These are phyloP conservation scores for Magnaporthales sp. DNA, from an alignment of 2,329 filamentous ascomycete species.

Conservation along the genomic window DNA sequence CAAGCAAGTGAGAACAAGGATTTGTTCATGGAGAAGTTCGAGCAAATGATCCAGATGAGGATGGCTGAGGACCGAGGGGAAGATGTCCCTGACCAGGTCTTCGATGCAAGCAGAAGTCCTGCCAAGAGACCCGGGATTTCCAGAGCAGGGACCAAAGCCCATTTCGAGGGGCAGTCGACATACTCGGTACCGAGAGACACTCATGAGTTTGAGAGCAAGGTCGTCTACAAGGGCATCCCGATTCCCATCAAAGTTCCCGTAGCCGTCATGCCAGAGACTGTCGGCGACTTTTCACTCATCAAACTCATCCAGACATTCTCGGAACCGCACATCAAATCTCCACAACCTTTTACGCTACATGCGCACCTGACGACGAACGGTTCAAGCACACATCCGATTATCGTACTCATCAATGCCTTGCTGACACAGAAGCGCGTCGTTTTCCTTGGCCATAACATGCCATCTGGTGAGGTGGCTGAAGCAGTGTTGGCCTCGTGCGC, in stretches of 20 bases:
- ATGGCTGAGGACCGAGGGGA: slow-evolving; percentile 55
- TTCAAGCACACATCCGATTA: slow-evolving; percentile 82
- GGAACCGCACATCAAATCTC: slow-evolving; percentile 68
- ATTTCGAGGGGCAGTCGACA: slow-evolving; percentile 47
- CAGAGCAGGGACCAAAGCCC: slow-evolving; percentile 53
- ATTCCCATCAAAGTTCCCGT: slow-evolving; percentile 96
- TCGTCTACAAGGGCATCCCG: slow-evolving; percentile 92
- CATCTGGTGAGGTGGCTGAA: slow-evolving; percentile 92
- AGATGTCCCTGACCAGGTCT: slow-evolving; percentile 29
- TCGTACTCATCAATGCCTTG: slow-evolving; percentile 88
- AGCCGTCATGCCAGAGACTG: slow-evolving; percentile 87
- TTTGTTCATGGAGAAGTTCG: slow-evolving; percentile 95
- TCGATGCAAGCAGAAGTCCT: slow-evolving; percentile 40
- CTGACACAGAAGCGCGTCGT: slow-evolving; percentile 95
- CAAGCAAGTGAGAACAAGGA: slow-evolving; percentile 91
- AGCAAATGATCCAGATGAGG: slow-evolving; percentile 82
- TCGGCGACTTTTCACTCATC: slow-evolving; percentile 94
- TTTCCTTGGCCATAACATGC: slow-evolving; percentile 90
- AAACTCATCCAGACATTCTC: slow-evolving; percentile 96
- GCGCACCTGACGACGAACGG: slow-evolving; percentile 91
- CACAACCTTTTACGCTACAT: slow-evolving; percentile 78
- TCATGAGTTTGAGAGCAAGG: slow-evolving; percentile 92
- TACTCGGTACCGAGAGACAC: slow-evolving; percentile 86
- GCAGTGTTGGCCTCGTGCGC: slow-evolving; percentile 97
- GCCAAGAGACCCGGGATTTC: slow-evolving; percentile 40